A percentile compares a stretch with the other conserved stretches of the same genome.
Evolutionary conservation across 192 early-diverging fungal species (phyloP).

Genomic region (Podila verticillata): DNA sequence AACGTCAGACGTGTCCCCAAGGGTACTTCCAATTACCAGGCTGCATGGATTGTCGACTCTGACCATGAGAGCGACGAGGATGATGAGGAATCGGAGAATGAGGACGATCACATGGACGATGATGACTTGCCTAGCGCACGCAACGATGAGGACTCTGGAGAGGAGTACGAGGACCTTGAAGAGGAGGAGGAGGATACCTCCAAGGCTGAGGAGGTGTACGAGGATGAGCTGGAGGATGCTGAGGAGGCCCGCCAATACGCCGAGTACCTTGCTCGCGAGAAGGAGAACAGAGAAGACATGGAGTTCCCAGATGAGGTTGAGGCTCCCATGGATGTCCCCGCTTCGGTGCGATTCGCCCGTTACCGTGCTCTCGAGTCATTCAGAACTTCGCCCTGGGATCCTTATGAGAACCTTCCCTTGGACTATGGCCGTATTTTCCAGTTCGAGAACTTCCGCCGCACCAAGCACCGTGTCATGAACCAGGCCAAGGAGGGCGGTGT

Average conservation of each 20-base stretch:
- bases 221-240: slow-evolving; percentile 62
- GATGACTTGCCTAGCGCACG: slow-evolving; percentile 53
- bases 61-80: slow-evolving; percentile 71
- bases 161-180: slow-evolving; percentile 54
- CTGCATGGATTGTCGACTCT: slow-evolving; percentile 95
- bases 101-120: slow-evolving; percentile 53
- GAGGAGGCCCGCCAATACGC: slow-evolving; percentile 59
- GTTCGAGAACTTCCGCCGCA: slow-evolving; percentile 88
- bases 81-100: slow-evolving; percentile 64
- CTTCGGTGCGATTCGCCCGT: slow-evolving; percentile 88
- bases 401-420: slow-evolving; percentile 96
- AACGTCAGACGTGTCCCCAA: slow-evolving; percentile 85
- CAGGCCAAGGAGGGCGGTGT: slow-evolving; percentile 62
- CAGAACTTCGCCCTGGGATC: slow-evolving; percentile 97
- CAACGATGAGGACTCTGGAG: slow-evolving; percentile 57
- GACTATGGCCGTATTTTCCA: slow-evolving; percentile 98
- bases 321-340: slow-evolving; percentile 86
- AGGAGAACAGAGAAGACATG: slow-evolving; percentile 75
- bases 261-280: slow-evolving; percentile 73
- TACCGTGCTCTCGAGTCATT: slow-evolving; percentile 96
- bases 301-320: slow-evolving; percentile 98
- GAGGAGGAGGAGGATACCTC: slow-evolving; percentile 42
- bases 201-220: slow-evolving; percentile 53
- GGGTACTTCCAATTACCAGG: slow-evolving; percentile 97
- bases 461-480: slow-evolving; percentile 77